These are phyloP conservation scores for Pseudomicrostroma phylloplanum DNA, from an alignment of 1,284 basidiomycete species.

Conservation along the genomic window DNA sequence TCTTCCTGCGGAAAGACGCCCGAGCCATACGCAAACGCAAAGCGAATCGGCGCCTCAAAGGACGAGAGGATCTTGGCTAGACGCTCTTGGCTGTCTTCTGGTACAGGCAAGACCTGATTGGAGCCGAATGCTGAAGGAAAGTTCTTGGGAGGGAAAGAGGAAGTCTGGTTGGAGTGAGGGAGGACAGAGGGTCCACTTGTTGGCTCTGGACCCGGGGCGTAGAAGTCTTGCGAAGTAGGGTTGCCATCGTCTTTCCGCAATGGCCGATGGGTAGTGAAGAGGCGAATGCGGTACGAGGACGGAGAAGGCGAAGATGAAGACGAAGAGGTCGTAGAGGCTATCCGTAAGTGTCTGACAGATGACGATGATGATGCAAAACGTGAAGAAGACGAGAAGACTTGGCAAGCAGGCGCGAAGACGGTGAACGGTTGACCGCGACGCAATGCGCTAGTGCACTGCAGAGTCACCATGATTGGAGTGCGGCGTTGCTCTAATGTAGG, in stretches of 20 bases:
- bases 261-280: neutral
- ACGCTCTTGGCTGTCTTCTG: slow-evolving; percentile 16
- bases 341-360: neutral
- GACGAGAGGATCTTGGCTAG: slow-evolving; percentile 25
- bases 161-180: slow-evolving; percentile 5
- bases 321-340: neutral
- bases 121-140: slow-evolving; percentile 37
- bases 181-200: neutral
- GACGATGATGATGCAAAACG: neutral
- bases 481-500: neutral
- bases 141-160: slow-evolving; percentile 16
- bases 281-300: neutral
- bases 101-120: slow-evolving; percentile 36
- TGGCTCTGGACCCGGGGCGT: too few relatives aligned
- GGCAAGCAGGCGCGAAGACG: too few relatives aligned
- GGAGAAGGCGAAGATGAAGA: neutral
- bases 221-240: too few relatives aligned
- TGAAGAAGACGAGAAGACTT: neutral
- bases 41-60: slow-evolving; percentile 75
- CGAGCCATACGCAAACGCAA: slow-evolving; percentile 90
- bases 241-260: too few relatives aligned
- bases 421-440: neutral
- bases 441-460: neutral
- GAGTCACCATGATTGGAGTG: neutral
- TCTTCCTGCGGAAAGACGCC: slow-evolving; percentile 84